Base-by-base conservation (phyloP, 495 filamentous ascomycete species). In the Durotheca rogersii region DNA sequence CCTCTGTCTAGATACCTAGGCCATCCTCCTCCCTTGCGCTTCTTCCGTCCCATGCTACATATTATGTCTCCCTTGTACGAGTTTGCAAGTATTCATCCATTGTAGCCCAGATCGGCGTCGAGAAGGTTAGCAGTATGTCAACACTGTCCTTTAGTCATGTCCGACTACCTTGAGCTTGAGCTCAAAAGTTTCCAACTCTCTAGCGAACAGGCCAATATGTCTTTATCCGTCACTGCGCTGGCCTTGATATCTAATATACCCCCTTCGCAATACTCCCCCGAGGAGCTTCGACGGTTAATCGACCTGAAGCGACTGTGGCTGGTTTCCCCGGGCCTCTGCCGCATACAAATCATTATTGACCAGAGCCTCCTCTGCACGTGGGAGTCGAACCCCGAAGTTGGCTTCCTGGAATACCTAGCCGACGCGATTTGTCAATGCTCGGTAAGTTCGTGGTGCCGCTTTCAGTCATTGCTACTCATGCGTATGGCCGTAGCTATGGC, bases 261-360 rank as follows among this genome's bases (percentile, higher is more conserved):
- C 7, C 23, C 27, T 31, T 30, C 39, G 17, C 27, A 30, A 29
- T 19, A 16, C 25, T 32, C 52, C n/a, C 31, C 53, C 2, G 49
- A 62, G 0, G 41, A 63, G 2, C 40, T 66, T 31, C 31, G 4
- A 7, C 41, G 41, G 2, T 47, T 56, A 27, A 45, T 66, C 27
- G 50, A 48, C 18, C 48, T 56, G 9, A 60, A 66, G 9, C 49
- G 58, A 31, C 7, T 66, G 25, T 66, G 62, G 62, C 51, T 66
- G 12, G 32, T 63, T 14, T 61, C 60, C 1, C 43, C 59, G 17
- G 60, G 62, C 4, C 17, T 61, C 25, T 66, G 62, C 19, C 60
- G 56, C 41, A 56, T 66, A 21, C 60, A 66, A 21, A 51, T 63
- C 33, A 36, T 37, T 40, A 32, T 66, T 14, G 33, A 47, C n/a